phyloP scores from a whole-genome alignment of 345 rosid species.

The Acer yangbiense region DNA sequence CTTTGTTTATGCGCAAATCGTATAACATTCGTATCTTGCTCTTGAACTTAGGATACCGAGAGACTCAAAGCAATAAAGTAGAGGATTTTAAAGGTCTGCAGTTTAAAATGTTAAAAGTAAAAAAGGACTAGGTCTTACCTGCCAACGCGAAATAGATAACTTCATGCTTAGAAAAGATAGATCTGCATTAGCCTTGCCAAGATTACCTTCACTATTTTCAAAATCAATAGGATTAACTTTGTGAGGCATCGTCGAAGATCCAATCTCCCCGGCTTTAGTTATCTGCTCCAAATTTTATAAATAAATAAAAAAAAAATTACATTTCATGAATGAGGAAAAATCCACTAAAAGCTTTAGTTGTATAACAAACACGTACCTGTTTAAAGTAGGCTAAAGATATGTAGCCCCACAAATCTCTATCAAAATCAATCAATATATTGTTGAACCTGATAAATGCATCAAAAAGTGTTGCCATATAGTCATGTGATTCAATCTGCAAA shows the following conservation, averaged over 20 bases:
- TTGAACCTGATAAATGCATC: constrained; percentile 57
- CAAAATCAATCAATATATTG: constrained; percentile 68
- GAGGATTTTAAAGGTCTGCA: background rate
- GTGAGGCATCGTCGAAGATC: constrained; percentile 98
- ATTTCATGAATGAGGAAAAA: constrained; percentile 1
- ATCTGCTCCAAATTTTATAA: constrained; percentile 47
- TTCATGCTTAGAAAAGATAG: constrained; percentile 69
- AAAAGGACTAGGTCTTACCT: constrained; percentile 46
- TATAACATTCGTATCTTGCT: background rate
- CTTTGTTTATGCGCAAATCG: background rate
- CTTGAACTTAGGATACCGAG: background rate
- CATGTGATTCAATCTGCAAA: constrained; percentile 83
- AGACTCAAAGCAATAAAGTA: background rate
- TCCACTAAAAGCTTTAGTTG: background rate
- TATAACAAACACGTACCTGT: constrained; percentile 53
- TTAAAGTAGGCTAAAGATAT: constrained; percentile 84
- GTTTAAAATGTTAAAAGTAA: background rate
- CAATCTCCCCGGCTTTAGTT: constrained; percentile 90
- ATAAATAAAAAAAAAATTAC: no score
- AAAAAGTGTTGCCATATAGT: constrained; percentile 80
- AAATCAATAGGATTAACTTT: constrained; percentile 96
- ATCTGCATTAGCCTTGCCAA: constrained; percentile 84
- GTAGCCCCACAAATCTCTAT: constrained; percentile 92
- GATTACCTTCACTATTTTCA: constrained; percentile 97
- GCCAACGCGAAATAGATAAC: constrained; percentile 92